Percentiles rank a stretch among this genome's conserved stretches.
phyloP scores from a whole-genome alignment of 345 rosid genomes.

The Sonneratia caseolaris region DNA sequence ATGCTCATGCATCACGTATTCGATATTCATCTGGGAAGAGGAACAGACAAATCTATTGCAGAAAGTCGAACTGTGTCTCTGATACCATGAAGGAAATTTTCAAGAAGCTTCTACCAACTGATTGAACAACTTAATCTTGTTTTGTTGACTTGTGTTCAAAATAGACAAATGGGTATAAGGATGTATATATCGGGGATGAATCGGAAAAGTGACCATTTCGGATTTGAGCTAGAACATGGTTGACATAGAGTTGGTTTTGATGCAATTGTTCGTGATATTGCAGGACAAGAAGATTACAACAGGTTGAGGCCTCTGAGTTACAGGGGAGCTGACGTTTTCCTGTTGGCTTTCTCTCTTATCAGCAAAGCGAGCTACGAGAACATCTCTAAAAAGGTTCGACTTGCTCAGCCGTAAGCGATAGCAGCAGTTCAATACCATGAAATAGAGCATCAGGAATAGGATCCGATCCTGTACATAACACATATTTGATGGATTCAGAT shows the following conservation, averaged over 20 bases:
- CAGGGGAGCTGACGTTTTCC: constrained; percentile 43
- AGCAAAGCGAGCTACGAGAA: constrained; percentile 55
- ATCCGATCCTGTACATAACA: too few species aligned
- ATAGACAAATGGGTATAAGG: not conserved
- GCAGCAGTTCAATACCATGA: not conserved
- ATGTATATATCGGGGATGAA: not conserved
- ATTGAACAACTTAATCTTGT: not conserved
- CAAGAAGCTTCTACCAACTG: not conserved
- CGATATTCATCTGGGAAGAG: not conserved
- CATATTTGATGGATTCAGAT: too few species aligned
- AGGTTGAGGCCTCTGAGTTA: constrained; percentile 45
- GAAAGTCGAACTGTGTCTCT: not conserved
- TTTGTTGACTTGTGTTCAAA: not conserved
- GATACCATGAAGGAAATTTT: not conserved
- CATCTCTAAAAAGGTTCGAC: constrained; percentile 34
- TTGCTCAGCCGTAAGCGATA: not conserved
- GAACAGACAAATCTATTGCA: not conserved
- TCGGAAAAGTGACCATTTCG: not conserved
- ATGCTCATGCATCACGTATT: not conserved
- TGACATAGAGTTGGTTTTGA: not conserved
- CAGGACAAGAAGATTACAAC: constrained; percentile 51
- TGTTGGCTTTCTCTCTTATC: constrained; percentile 49
- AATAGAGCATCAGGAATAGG: not conserved
- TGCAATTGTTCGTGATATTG: not conserved
- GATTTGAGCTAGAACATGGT: not conserved